phyloP scores from a whole-genome alignment of 2,329 filamentous ascomycete genomes.

The Saccharata proteae region DNA sequence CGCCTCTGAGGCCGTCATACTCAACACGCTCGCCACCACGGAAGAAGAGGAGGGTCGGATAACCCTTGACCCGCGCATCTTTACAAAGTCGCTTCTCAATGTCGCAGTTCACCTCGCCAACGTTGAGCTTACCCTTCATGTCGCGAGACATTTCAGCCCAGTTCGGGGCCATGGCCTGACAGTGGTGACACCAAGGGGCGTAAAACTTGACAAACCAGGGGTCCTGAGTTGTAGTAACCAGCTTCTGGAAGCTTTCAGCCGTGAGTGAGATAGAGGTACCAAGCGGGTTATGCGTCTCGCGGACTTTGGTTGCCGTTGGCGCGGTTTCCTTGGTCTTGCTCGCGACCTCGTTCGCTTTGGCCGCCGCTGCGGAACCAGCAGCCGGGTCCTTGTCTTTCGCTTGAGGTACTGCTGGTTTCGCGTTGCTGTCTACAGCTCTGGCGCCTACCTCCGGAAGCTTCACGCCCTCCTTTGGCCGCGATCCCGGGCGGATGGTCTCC shows the following conservation, averaged over 20 bases:
- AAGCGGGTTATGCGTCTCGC: conserved; percentile 49
- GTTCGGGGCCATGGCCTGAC: conserved; percentile 79
- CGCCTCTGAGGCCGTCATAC: conserved; percentile 79
- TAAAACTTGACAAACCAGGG: conserved; percentile 99
- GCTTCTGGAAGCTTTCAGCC: conserved; percentile 72
- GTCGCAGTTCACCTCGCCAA: conserved; percentile 95
- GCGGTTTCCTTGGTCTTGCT: conserved; percentile 27
- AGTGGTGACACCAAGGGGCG: conserved; percentile 93
- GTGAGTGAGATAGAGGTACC: conserved; percentile 66
- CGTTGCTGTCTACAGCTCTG: conserved; percentile 31
- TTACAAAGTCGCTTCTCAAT: conserved; percentile 80
- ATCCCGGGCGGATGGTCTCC: conserved; percentile 69
- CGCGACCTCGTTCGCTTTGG: conserved; percentile 14
- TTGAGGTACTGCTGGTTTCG: conserved; percentile 23
- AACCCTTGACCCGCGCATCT: conserved; percentile 67
- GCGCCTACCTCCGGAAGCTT: conserved; percentile 62
- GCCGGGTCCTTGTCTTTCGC: conserved; percentile 23
- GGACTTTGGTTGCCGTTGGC: conserved; percentile 35
- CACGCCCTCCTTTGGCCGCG: conserved; percentile 54
- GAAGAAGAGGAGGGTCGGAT: conserved; percentile 88
- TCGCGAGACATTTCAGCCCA: conserved; percentile 86
- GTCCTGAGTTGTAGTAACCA: conserved; percentile 77
- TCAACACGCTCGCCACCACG: conserved; percentile 82
- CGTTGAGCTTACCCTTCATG: conserved; percentile 79
- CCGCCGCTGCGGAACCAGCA: conserved; percentile 18